These are phyloP conservation scores for Coemansia guatemalensis DNA, from an alignment of 192 early-diverging fungal genomes.

Conservation along the genomic window DNA sequence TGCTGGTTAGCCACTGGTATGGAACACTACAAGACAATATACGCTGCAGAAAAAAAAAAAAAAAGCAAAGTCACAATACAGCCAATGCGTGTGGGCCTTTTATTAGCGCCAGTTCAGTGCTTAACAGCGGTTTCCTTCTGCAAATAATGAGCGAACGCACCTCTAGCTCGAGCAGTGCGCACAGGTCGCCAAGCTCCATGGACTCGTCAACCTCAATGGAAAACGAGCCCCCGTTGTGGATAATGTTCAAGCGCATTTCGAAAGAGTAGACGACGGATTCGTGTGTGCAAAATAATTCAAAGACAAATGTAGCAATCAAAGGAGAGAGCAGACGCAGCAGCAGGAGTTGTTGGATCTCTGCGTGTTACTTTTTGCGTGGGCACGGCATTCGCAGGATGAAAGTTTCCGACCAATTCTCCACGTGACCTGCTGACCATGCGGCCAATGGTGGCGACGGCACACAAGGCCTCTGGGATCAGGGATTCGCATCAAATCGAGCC, in stretches of 20 bases:
- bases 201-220: constrained; percentile 68
- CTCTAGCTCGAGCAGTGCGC: constrained; percentile 86
- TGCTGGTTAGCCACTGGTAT: constrained; percentile 64
- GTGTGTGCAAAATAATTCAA: not conserved
- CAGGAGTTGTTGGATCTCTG: constrained; percentile 4
- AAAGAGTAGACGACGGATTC: constrained; percentile 1
- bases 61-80: not conserved
- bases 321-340: not conserved
- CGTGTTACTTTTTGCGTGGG: too few species aligned
- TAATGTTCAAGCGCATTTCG: constrained; percentile 40
- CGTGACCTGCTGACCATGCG: not conserved
- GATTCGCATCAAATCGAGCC: too few species aligned
- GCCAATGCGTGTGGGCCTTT: not conserved
- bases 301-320: not conserved
- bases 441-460: not conserved
- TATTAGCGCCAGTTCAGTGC: not conserved
- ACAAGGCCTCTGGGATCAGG: not conserved
- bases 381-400: not conserved
- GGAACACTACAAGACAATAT: constrained; percentile 57
- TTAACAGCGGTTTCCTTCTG: not conserved
- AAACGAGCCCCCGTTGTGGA: constrained; percentile 25
- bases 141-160: constrained; percentile 29
- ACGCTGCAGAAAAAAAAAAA: not conserved
- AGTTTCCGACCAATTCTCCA: not conserved
- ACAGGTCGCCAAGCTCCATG: constrained; percentile 75